Evolutionary conservation across 176 grass and related monocot genomes (phyloP), one percentile per base, ranked within the genome.

Genomic region (Ensete glaucum): DNA sequence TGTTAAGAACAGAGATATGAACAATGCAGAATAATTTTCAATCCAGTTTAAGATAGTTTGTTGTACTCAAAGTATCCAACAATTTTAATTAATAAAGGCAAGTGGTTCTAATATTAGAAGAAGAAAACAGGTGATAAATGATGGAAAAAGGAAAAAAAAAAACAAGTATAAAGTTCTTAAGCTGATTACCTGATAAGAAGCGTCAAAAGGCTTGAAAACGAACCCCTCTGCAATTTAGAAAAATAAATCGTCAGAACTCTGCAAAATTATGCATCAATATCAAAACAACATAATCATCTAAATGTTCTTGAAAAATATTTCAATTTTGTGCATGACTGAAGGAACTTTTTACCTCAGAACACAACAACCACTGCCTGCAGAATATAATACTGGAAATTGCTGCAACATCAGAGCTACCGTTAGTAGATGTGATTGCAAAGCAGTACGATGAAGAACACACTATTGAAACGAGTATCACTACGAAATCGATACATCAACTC

Each of bases 311-410:
- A 11, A 15, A 49, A 79, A 85, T 21, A 16, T 76, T 27, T 68
- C 10, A 53, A 70, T 70, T 50, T 50, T 17, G 29, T 2, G 22
- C 27, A 56, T 77, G 22, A 2, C 62, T 66, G 20, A 77, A 85
- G 71, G 2, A 71, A 56, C 52, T 24, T 50, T 50, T 60, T 82
- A 92, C 89, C 81, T 84, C 68, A 24, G 64, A 81, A 60, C 81
- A 79, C 78, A 78, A 60, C 71, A 50, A 78, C 51, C 83, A 67
- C 67, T 86, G 83, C 62, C 74, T 83, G 62, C 85, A 77, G 72
- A 88, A 88, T 76, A 92, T 82, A 59, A 88, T 66, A 27, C 19
- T 67, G 43, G 86, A 67, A 86, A 92, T 86, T 76, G 81, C 89
- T 92, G 83, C 89, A 88, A 13, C 62, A 64, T 22, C 59, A 85